These are phyloP conservation scores for Bromus sterilis DNA, from an alignment of 176 grass and related monocot species.

Conservation along the genomic window DNA sequence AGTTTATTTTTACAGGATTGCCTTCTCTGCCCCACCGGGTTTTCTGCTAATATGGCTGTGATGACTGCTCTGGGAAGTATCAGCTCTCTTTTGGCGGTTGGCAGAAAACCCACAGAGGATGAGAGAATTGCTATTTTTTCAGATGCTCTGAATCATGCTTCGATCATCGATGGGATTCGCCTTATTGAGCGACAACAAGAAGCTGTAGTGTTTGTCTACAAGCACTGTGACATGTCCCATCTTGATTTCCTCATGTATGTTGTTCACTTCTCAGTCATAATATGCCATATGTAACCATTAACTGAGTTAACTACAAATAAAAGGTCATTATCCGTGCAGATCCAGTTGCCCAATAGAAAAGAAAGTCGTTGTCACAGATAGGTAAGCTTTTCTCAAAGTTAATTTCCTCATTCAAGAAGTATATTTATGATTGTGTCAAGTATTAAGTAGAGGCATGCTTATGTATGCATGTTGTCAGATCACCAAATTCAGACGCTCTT, in stretches of 20 bases:
- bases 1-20: constrained; percentile 47
- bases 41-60: constrained; percentile 82
- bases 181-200: constrained; percentile 57
- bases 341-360: constrained; percentile 62
- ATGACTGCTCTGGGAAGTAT: constrained; percentile 70
- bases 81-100: constrained; percentile 42
- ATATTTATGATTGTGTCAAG: constrained; percentile 4
- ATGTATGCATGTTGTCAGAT: not conserved
- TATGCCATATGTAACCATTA: not conserved
- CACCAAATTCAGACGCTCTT: constrained; percentile 10
- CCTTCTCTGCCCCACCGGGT: constrained; percentile 84
- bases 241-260: constrained; percentile 78
- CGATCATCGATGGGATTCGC: constrained; percentile 85
- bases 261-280: constrained; percentile 7
- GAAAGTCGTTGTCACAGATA: constrained; percentile 91
- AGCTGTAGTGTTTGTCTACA: constrained; percentile 68
- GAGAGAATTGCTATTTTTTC: constrained; percentile 78
- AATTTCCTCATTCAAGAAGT: not conserved
- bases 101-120: constrained; percentile 28
- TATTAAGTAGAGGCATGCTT: not conserved
- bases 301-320: not conserved
- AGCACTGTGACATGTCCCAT: constrained; percentile 75
- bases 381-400: constrained; percentile 31
- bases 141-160: constrained; percentile 90
- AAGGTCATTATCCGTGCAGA: constrained; percentile 14